Conservation (phyloP, 108 stramenopile species). For the Cyclotella distinguenda region DNA sequence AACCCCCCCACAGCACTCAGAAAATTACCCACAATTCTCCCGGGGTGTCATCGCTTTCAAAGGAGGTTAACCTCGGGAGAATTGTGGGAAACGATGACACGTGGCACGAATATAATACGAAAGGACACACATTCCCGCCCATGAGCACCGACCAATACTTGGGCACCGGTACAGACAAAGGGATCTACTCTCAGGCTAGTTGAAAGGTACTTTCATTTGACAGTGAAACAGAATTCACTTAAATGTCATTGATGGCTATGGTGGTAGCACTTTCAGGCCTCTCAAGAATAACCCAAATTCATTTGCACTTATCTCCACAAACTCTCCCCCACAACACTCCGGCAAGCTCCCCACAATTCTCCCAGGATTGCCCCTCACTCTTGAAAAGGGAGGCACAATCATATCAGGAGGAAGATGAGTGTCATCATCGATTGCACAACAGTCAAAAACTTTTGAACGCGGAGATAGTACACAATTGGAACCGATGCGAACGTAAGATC, state of each 20-base stretch:
- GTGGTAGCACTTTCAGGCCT: conserved; percentile 8
- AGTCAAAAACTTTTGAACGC: conserved; percentile 46
- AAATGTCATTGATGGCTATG: not conserved
- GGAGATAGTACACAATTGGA: conserved; percentile 22
- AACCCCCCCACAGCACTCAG: too few relatives aligned
- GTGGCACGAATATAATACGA: too few relatives aligned
- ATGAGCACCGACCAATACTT: too few relatives aligned
- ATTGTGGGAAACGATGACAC: too few relatives aligned
- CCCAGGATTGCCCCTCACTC: conserved; percentile 50
- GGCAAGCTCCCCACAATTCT: conserved; percentile 49
- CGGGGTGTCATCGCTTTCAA: too few relatives aligned
- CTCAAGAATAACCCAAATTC: conserved; percentile 36
- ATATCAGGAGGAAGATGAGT: conserved; percentile 38
- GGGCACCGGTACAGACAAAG: too few relatives aligned
- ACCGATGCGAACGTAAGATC: conserved; percentile 48
- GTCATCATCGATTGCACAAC: conserved; percentile 41
- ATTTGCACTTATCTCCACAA: conserved; percentile 35
- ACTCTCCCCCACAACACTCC: conserved; percentile 42
- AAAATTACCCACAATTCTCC: too few relatives aligned
- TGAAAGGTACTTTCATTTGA: too few relatives aligned
- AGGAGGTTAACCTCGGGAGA: too few relatives aligned
- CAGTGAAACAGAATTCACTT: too few relatives aligned
- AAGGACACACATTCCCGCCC: too few relatives aligned
- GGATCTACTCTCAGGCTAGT: too few relatives aligned
- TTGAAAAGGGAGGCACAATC: conserved; percentile 52